Percentiles rank a stretch among this genome's conserved stretches.
These are phyloP conservation scores for Dendrobium huoshanense DNA, from an alignment of 106 monocot species.

Conservation along the genomic window DNA sequence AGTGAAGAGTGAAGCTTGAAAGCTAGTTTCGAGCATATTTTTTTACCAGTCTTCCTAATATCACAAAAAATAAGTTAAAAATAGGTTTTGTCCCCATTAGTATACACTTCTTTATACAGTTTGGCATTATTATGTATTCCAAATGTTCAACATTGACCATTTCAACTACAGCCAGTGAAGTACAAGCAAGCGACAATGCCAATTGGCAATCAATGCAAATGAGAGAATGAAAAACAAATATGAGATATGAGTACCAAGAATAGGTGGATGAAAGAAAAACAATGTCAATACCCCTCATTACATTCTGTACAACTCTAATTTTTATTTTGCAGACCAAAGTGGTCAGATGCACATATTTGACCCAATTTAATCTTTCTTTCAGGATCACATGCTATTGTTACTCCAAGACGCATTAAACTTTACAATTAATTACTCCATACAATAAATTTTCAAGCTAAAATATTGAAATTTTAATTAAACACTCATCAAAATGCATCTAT, in stretches of 20 bases:
- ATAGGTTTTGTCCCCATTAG: too few relatives aligned
- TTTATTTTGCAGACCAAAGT: neutral
- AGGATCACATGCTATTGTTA: neutral
- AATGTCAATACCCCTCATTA: neutral
- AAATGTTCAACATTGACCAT: neutral
- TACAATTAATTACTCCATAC: neutral
- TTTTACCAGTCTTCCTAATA: too few relatives aligned
- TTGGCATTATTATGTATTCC: neutral
- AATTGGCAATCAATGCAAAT: neutral
- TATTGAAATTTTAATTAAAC: neutral
- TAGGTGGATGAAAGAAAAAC: neutral
- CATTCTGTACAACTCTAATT: neutral
- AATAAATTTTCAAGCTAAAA: neutral
- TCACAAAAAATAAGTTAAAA: too few relatives aligned
- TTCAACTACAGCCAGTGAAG: neutral
- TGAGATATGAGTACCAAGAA: neutral
- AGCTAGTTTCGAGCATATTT: too few relatives aligned
- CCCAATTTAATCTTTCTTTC: neutral
- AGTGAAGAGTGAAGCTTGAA: too few relatives aligned
- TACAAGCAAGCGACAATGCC: neutral
- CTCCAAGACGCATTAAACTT: neutral
- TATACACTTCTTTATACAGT: neutral
- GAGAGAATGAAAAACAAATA: neutral
- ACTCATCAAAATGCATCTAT: neutral
- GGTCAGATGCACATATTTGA: neutral